A percentile compares a stretch with the other conserved stretches of the same genome.
phyloP scores from a whole-genome alignment of 2,329 filamentous ascomycete species.

The Fusarium anthophilum region DNA sequence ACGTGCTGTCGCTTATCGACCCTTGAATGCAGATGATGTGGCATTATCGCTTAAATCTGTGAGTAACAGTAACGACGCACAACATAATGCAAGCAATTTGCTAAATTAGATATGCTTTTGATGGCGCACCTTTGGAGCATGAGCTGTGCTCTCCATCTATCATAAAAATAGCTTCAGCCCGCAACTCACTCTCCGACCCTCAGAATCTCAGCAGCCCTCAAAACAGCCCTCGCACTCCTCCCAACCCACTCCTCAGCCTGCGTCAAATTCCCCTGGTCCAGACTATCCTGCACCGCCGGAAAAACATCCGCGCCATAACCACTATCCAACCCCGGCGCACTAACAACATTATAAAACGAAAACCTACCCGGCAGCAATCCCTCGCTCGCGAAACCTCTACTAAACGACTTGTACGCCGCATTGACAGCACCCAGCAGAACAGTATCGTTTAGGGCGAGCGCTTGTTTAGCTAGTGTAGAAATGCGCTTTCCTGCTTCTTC shows the following conservation, averaged over 20 bases:
- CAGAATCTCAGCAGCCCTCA: slow-evolving; percentile 27
- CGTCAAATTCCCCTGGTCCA: slow-evolving; percentile 23
- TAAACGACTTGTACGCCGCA: slow-evolving; percentile 13
- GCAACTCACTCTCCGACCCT: neutral
- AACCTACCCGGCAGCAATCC: slow-evolving; percentile 19
- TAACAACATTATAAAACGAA: slow-evolving; percentile 31
- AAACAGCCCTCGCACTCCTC: slow-evolving; percentile 26
- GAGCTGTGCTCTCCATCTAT: rapidly evolving
- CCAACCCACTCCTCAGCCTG: slow-evolving; percentile 36
- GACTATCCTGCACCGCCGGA: slow-evolving; percentile 31
- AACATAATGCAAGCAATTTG: neutral
- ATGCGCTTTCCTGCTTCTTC: slow-evolving; percentile 12
- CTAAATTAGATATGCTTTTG: rapidly evolving
- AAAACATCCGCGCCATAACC: slow-evolving; percentile 34
- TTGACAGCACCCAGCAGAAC: slow-evolving; percentile 1
- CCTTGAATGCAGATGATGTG: neutral
- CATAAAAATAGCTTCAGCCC: rapidly evolving
- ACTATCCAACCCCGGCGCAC: slow-evolving; percentile 21
- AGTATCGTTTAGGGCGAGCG: neutral
- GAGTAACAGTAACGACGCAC: neutral
- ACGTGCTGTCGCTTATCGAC: neutral
- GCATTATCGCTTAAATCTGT: neutral
- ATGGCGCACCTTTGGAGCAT: neutral
- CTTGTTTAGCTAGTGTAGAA: slow-evolving; percentile 1
- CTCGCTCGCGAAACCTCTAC: slow-evolving; percentile 20